Conservation (phyloP, 305 asterid genomes). For the Lippia alba region DNA sequence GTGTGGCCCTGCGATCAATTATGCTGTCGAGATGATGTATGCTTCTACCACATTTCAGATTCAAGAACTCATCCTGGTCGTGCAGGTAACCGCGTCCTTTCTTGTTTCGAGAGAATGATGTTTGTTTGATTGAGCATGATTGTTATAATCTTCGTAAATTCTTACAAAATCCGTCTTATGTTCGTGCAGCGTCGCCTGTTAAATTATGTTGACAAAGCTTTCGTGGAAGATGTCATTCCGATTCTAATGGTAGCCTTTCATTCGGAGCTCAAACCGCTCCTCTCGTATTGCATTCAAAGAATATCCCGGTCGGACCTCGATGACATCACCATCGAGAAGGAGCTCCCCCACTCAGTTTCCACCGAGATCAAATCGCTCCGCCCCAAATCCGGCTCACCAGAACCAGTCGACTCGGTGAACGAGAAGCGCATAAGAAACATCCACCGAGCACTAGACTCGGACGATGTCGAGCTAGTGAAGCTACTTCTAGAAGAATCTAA, state of each 20-base stretch:
- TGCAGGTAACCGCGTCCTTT: conserved; percentile 56
- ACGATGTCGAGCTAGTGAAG: conserved; percentile 66
- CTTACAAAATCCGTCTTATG: not conserved
- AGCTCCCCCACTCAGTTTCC: conserved; percentile 48
- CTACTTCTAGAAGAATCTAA: conserved; percentile 73
- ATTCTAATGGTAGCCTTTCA: conserved; percentile 57
- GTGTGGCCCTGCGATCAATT: conserved; percentile 79
- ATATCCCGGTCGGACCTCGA: conserved; percentile 52
- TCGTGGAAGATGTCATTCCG: conserved; percentile 55
- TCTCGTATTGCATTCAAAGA: conserved; percentile 42
- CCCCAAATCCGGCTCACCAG: conserved; percentile 31
- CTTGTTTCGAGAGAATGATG: not conserved
- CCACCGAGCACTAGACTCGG: conserved; percentile 76
- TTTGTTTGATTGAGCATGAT: not conserved
- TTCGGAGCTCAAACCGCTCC: conserved; percentile 44
- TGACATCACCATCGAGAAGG: conserved; percentile 51
- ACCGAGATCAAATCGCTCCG: conserved; percentile 40
- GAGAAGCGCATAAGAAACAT: conserved; percentile 64
- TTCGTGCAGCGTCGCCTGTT: conserved; percentile 51
- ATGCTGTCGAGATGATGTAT: conserved; percentile 81
- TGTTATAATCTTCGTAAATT: not conserved
- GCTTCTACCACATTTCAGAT: conserved; percentile 79
- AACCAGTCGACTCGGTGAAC: conserved; percentile 48
- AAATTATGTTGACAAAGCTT: conserved; percentile 52
- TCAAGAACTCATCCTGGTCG: conserved; percentile 68